Evolutionary conservation across 345 rosid genomes (phyloP).

Genomic region (Hibiscus tridactylites): DNA sequence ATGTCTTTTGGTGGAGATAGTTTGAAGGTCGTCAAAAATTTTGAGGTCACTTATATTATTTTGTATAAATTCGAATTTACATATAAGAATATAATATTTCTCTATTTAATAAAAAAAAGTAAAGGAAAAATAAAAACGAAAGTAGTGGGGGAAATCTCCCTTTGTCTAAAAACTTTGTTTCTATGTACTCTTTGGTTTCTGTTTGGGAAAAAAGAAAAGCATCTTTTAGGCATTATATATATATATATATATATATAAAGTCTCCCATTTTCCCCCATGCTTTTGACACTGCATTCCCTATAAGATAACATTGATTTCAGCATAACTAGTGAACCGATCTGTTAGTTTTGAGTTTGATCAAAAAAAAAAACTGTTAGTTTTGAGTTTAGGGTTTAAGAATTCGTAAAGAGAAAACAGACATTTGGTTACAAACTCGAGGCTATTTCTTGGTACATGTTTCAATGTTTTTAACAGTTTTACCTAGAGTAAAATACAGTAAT

Average conservation of each 20-base stretch:
- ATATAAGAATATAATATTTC: no score
- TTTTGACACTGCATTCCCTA: slow-evolving; percentile 12
- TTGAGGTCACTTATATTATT: no score
- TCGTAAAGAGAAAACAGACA: background rate
- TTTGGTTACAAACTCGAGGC: background rate
- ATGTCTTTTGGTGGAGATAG: no score
- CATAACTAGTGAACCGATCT: background rate
- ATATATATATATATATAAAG: background rate
- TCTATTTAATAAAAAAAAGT: no score
- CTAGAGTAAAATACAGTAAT: background rate
- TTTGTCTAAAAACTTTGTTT: background rate
- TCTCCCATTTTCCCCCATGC: background rate
- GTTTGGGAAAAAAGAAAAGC: background rate
- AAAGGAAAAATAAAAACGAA: background rate
- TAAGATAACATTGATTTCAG: background rate
- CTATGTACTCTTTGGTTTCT: background rate
- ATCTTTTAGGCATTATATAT: background rate
- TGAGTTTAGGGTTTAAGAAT: background rate
- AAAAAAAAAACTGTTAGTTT: no score
- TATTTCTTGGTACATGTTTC: background rate
- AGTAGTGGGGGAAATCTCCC: background rate
- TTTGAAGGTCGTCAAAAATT: no score
- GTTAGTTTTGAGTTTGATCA: no score
- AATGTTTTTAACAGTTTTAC: background rate
- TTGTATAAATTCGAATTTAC: no score